phyloP scores from a whole-genome alignment of 176 grass and related monocot species.

The Hordeum vulgare region MorexV3_pseudomolecules_assembly NC_058518.1:513039313-513039812 shows the following conservation, averaged over 20 bases:
- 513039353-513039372: no score
- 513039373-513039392: background rate
- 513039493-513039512: background rate
- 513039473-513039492: background rate
- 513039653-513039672: background rate
- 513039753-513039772: background rate
- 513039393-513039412: background rate
- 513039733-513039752: background rate
- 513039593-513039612: background rate
- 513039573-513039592: background rate
- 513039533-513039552: background rate
- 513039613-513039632: background rate
- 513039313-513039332: no score
- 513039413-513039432: background rate
- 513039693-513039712: background rate
- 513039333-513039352: no score
- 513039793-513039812: background rate
- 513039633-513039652: fast-evolving
- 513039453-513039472: background rate
- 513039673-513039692: background rate
- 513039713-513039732: background rate
- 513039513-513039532: background rate
- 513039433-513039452: background rate
- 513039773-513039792: background rate
- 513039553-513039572: background rate